A percentile compares a stretch with the other conserved stretches of the same genome.
phyloP scores from a whole-genome alignment of 441 rosid species.

The Theobroma grandiflorum region DNA sequence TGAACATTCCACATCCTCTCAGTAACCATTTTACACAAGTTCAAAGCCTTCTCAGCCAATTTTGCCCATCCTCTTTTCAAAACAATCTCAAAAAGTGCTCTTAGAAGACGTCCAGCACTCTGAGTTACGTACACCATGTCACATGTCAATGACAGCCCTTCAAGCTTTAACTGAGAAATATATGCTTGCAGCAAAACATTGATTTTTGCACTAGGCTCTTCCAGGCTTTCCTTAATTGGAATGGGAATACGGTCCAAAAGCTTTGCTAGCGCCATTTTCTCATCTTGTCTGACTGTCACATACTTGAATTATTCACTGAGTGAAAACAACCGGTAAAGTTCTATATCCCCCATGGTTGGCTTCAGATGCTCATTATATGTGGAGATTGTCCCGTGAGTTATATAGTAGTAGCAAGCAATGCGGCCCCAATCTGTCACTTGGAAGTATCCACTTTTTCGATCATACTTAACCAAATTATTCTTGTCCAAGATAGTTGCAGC shows the following conservation, averaged over 20 bases:
- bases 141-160: slow-evolving; percentile 92
- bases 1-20: slow-evolving; percentile 99
- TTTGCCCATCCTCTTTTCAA: slow-evolving; percentile 97
- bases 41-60: slow-evolving; percentile 89
- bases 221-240: slow-evolving; percentile 95
- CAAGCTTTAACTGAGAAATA: slow-evolving; percentile 94
- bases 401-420: slow-evolving; percentile 94
- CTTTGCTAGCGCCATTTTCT: slow-evolving; percentile 97
- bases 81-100: slow-evolving; percentile 93
- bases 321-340: slow-evolving; percentile 83
- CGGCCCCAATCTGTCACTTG: slow-evolving; percentile 98
- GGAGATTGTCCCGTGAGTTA: slow-evolving; percentile 91
- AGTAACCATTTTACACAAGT: slow-evolving; percentile 87
- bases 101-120: slow-evolving; percentile 95
- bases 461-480: slow-evolving; percentile 89
- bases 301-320: slow-evolving; percentile 94
- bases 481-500: slow-evolving; percentile 91
- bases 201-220: slow-evolving; percentile 96
- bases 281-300: slow-evolving; percentile 95
- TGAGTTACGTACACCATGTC: slow-evolving; percentile 97
- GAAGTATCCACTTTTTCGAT: slow-evolving; percentile 90
- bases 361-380: slow-evolving; percentile 92
- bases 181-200: slow-evolving; percentile 95
- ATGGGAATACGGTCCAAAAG: slow-evolving; percentile 92
- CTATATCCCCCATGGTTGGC: slow-evolving; percentile 97